A percentile compares a stretch with the other conserved stretches of the same genome.
These are phyloP conservation scores for Plectosphaerella plurivora DNA, from an alignment of 2,329 filamentous ascomycete species.

Conservation along the genomic window DNA sequence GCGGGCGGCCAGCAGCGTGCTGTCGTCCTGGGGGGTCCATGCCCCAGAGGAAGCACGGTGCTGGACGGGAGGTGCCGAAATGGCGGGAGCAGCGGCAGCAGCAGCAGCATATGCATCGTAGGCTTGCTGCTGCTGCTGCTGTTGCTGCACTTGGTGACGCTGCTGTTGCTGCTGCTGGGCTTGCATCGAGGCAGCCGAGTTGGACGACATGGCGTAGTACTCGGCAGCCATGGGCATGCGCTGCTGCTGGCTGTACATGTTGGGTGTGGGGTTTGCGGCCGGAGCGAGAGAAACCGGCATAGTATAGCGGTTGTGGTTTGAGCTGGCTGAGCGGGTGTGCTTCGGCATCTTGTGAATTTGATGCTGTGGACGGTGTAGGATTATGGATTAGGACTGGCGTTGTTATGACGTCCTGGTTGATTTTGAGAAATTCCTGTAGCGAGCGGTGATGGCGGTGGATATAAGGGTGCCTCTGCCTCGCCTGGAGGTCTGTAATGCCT, in stretches of 20 bases:
- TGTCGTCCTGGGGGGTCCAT: constrained; percentile 73
- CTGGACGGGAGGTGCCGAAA: constrained; percentile 31
- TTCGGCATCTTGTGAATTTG: constrained; percentile 36
- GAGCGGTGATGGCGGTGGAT: background rate
- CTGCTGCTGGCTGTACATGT: constrained; percentile 33
- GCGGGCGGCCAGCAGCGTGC: constrained; percentile 66
- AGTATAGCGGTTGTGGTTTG: constrained; percentile 25
- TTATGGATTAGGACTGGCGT: constrained; percentile 10
- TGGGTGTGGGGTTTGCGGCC: constrained; percentile 28
- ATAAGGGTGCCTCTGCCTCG: constrained; percentile 9
- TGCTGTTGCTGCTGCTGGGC: constrained; percentile 19
- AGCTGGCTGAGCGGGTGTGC: constrained; percentile 36
- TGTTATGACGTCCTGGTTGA: background rate
- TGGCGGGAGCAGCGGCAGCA: constrained; percentile 23
- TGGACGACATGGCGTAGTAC: constrained; percentile 34
- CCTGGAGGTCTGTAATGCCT: constrained; percentile 10
- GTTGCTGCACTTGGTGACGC: constrained; percentile 4
- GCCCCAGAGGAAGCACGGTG: constrained; percentile 58
- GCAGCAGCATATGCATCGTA: constrained; percentile 36
- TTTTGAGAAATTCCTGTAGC: background rate
- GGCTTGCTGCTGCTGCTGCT: constrained; percentile 12
- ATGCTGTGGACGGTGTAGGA: constrained; percentile 9
- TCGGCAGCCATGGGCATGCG: constrained; percentile 30
- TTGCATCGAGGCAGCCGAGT: constrained; percentile 27
- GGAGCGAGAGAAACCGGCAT: constrained; percentile 35